Percentiles rank a stretch among this genome's conserved stretches.
Evolutionary conservation across 2,329 filamentous ascomycete species (phyloP).

Genomic region (Aureobasidium lini): DNA sequence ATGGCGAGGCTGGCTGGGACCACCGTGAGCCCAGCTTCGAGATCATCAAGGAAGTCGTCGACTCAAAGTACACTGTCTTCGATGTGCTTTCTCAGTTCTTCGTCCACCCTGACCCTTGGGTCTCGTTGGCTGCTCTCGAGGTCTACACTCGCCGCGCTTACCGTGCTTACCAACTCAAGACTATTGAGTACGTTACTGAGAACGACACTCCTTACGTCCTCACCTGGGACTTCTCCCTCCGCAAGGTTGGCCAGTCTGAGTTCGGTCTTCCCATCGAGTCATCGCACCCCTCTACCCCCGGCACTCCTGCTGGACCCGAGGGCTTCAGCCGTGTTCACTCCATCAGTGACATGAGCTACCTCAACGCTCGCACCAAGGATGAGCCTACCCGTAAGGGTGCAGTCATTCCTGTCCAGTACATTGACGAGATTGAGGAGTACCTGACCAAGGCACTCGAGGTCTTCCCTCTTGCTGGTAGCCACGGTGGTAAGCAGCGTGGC

Average conservation of each 20-base stretch:
- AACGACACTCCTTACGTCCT: slow-evolving; percentile 69
- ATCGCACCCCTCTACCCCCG: slow-evolving; percentile 67
- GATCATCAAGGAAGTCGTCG: slow-evolving; percentile 92
- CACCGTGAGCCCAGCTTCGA: slow-evolving; percentile 87
- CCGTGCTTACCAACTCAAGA: slow-evolving; percentile 86
- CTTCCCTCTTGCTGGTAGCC: slow-evolving; percentile 49
- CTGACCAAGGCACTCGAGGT: slow-evolving; percentile 77
- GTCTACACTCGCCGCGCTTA: slow-evolving; percentile 96
- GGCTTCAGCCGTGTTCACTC: slow-evolving; percentile 80
- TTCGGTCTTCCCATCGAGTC: slow-evolving; percentile 76
- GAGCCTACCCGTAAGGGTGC: slow-evolving; percentile 87
- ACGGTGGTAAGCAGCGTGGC: slow-evolving; percentile 40
- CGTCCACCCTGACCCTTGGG: slow-evolving; percentile 86
- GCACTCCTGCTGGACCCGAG: slow-evolving; percentile 51
- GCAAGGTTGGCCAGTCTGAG: slow-evolving; percentile 87
- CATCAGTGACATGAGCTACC: slow-evolving; percentile 92
- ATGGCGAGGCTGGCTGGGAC: slow-evolving; percentile 94
- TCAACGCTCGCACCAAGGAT: slow-evolving; percentile 59
- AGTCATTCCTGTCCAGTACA: slow-evolving; percentile 84
- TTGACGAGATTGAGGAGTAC: slow-evolving; percentile 88
- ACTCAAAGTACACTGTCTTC: slow-evolving; percentile 97
- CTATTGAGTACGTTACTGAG: slow-evolving; percentile 78
- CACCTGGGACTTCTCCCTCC: slow-evolving; percentile 91
- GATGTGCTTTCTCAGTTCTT: slow-evolving; percentile 96
- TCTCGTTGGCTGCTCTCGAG: slow-evolving; percentile 85